These are phyloP conservation scores for Phlyctochytrium planicorne DNA, from an alignment of 192 early-diverging fungal genomes.

Conservation along the genomic window DNA sequence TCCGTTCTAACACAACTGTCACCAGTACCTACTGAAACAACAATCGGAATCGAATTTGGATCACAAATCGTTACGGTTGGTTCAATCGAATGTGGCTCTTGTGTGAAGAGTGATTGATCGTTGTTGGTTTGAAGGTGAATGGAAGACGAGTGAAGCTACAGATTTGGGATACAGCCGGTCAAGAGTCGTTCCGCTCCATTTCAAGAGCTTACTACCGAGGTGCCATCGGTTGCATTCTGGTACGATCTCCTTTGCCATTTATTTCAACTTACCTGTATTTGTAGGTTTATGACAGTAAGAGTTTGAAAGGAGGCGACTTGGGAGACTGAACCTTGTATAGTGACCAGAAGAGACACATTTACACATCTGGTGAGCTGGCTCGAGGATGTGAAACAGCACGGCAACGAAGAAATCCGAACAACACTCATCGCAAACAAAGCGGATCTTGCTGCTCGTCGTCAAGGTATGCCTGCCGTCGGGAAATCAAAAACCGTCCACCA, in stretches of 20 bases:
- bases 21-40: slow-evolving; percentile 36
- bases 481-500: background rate
- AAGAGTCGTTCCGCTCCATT: slow-evolving; percentile 43
- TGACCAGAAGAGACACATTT: slow-evolving; percentile 64
- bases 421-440: slow-evolving; percentile 92
- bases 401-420: slow-evolving; percentile 85
- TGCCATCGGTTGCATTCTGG: slow-evolving; percentile 36
- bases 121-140: slow-evolving; percentile 43
- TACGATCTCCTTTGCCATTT: slow-evolving; percentile 56
- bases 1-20: background rate
- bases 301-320: slow-evolving; percentile 18
- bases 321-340: slow-evolving; percentile 12
- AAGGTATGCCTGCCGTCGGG: too few relatives aligned
- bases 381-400: slow-evolving; percentile 84
- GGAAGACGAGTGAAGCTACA: slow-evolving; percentile 87
- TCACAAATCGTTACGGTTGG: slow-evolving; percentile 30
- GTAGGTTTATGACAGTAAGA: slow-evolving; percentile 24
- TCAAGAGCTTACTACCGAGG: slow-evolving; percentile 44
- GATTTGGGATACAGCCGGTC: slow-evolving; percentile 89
- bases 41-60: slow-evolving; percentile 44
- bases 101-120: background rate
- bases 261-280: too few relatives aligned
- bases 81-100: background rate
- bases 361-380: slow-evolving; percentile 76
- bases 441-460: slow-evolving; percentile 77